A percentile compares a stretch with the other conserved stretches of the same genome.
phyloP scores from a whole-genome alignment of 768 basidiomycete species.

The Tremella mesenterica region DNA sequence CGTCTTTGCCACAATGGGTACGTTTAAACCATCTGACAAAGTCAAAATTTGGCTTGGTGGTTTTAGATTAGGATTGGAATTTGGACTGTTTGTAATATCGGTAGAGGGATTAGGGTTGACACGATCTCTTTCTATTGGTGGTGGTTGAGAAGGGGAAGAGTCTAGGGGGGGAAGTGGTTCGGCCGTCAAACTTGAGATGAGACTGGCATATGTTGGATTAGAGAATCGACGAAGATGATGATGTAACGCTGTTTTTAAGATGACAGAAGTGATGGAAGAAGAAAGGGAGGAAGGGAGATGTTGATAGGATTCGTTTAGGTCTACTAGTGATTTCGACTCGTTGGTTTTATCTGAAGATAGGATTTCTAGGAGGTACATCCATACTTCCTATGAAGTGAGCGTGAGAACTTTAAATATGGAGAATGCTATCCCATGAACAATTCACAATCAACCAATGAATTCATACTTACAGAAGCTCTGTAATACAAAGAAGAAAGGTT shows the following conservation, averaged over 20 bases:
- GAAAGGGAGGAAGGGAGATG: constrained; percentile 20
- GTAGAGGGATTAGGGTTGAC: neutral
- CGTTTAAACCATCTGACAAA: neutral
- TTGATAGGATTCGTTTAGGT: constrained; percentile 23
- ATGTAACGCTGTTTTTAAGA: constrained; percentile 28
- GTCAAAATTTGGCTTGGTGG: neutral
- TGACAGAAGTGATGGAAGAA: constrained; percentile 12
- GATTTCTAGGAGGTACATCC: constrained; percentile 37
- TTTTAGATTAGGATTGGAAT: neutral
- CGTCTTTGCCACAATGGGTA: neutral
- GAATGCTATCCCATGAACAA: too few species aligned
- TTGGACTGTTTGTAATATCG: neutral
- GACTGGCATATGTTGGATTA: constrained; percentile 36
- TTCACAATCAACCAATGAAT: neutral
- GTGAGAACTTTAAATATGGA: neutral
- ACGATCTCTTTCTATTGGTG: neutral
- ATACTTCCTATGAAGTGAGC: constrained; percentile 31
- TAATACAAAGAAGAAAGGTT: too few species aligned
- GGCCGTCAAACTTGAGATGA: constrained; percentile 33
- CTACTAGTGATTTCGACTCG: constrained; percentile 28
- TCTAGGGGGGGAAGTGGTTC: constrained; percentile 4
- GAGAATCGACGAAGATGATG: constrained; percentile 35
- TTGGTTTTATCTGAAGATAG: constrained; percentile 30
- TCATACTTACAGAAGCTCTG: too few species aligned
- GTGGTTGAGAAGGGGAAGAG: neutral